Conservation (phyloP, 306 rosid species). For the Glycine tomentella region DNA sequence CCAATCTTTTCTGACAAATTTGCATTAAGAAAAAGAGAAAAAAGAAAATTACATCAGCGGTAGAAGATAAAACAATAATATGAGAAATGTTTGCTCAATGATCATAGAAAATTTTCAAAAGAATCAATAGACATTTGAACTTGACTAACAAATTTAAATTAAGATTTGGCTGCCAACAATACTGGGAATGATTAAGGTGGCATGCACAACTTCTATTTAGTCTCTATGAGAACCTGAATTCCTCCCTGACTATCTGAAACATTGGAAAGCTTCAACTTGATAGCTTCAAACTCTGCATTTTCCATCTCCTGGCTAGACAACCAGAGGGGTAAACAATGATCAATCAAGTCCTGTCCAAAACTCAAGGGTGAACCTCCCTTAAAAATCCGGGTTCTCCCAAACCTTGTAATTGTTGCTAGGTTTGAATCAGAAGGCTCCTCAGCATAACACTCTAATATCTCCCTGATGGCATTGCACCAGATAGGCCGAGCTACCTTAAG, state of each 20-base stretch:
- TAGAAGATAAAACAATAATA: conserved; percentile 12
- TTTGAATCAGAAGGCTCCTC: conserved; percentile 86
- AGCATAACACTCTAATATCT: conserved; percentile 66
- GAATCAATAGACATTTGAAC: conserved; percentile 38
- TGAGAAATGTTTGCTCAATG: conserved; percentile 32
- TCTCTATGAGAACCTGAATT: conserved; percentile 58
- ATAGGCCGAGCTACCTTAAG: conserved; percentile 83
- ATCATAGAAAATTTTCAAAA: conserved; percentile 25
- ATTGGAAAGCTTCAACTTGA: conserved; percentile 73
- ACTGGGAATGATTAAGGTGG: background rate
- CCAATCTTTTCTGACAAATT: conserved; percentile 11
- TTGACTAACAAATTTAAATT: conserved; percentile 41
- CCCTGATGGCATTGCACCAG: conserved; percentile 82
- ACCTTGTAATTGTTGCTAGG: conserved; percentile 67
- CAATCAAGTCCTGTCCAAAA: conserved; percentile 69
- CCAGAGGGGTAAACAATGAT: conserved; percentile 78
- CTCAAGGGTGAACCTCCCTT: conserved; percentile 63
- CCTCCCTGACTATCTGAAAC: conserved; percentile 58
- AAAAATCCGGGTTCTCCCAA: conserved; percentile 60
- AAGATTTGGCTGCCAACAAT: conserved; percentile 37
- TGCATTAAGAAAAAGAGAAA: background rate
- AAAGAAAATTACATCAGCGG: background rate
- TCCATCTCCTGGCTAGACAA: conserved; percentile 83
- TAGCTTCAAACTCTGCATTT: conserved; percentile 71
- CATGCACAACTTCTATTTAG: conserved; percentile 33